A percentile compares a stretch with the other conserved stretches of the same genome.
phyloP scores from a whole-genome alignment of 176 grass and related monocot genomes.

The Chloris gayana region DNA sequence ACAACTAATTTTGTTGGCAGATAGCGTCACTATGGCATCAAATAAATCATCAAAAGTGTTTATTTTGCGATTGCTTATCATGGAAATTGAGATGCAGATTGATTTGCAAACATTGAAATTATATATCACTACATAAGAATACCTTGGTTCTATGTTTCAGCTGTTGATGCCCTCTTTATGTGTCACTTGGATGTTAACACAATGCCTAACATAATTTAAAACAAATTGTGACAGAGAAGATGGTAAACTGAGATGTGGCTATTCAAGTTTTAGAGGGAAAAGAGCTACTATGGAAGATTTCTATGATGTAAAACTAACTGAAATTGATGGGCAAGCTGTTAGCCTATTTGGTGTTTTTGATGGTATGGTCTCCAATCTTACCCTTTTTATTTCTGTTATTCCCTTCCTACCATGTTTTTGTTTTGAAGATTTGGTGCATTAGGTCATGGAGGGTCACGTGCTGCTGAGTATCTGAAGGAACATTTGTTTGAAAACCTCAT shows the following conservation, averaged over 20 bases:
- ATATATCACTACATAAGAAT: conserved; percentile 6
- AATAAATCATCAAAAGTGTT: no score
- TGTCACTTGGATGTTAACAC: neutral
- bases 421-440: conserved; percentile 43
- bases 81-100: neutral
- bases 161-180: neutral
- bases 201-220: conserved; percentile 43
- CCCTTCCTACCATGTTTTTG: conserved; percentile 30
- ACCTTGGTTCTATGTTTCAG: neutral
- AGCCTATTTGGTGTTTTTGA: conserved; percentile 93
- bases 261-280: conserved; percentile 88
- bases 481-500: conserved; percentile 91
- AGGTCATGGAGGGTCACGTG: conserved; percentile 92
- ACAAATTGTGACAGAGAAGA: conserved; percentile 69
- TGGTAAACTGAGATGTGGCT: conserved; percentile 82
- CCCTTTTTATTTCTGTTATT: conserved; percentile 10
- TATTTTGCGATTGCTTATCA: neutral
- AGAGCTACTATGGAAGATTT: conserved; percentile 93
- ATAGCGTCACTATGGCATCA: neutral
- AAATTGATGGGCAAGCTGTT: conserved; percentile 72
- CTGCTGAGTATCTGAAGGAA: conserved; percentile 90
- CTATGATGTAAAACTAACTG: conserved; percentile 81
- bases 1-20: no score
- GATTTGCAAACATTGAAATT: conserved; percentile 19
- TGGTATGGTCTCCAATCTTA: conserved; percentile 57